phyloP scores from a whole-genome alignment of 768 basidiomycete genomes.

The Hypsizygus marmoreus region DNA sequence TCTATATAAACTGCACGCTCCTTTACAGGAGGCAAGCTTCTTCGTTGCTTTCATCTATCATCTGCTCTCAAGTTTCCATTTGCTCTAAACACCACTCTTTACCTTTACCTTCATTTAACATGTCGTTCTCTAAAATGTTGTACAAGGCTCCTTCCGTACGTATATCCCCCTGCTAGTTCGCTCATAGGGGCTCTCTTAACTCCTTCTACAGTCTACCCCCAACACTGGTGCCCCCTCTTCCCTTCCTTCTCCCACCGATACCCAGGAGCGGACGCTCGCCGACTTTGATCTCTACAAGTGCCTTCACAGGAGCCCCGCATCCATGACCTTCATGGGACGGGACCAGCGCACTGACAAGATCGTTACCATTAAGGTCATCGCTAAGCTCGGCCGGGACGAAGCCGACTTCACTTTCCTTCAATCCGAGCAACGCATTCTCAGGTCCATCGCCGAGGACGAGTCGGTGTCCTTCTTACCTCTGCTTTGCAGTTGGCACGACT shows the following conservation, averaged over 20 bases:
- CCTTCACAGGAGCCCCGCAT: conserved; percentile 5
- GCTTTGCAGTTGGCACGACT: conserved; percentile 11
- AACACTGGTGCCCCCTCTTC: not conserved
- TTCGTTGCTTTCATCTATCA: not conserved
- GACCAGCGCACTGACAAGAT: not conserved
- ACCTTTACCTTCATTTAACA: not conserved
- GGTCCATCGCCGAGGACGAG: not conserved
- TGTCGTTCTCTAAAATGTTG: not conserved
- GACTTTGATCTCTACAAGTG: conserved; percentile 6
- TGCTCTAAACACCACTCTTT: not conserved
- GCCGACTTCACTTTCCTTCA: no score
- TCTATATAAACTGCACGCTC: not conserved
- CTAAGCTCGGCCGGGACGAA: no score
- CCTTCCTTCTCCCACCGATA: not conserved
- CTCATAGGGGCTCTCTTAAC: not conserved
- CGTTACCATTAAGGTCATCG: conserved; percentile 12
- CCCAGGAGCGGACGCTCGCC: not conserved
- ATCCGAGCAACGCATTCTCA: no score
- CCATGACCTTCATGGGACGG: conserved; percentile 1
- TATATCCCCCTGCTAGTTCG: not conserved
- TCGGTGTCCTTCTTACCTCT: conserved; percentile 4
- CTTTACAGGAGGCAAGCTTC: not conserved
- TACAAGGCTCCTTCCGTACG: not conserved
- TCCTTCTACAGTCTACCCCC: not conserved
- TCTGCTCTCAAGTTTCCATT: not conserved